Base-by-base conservation (phyloP, 352 stramenopile species). In the Globisporangium camurandrum region DNA sequence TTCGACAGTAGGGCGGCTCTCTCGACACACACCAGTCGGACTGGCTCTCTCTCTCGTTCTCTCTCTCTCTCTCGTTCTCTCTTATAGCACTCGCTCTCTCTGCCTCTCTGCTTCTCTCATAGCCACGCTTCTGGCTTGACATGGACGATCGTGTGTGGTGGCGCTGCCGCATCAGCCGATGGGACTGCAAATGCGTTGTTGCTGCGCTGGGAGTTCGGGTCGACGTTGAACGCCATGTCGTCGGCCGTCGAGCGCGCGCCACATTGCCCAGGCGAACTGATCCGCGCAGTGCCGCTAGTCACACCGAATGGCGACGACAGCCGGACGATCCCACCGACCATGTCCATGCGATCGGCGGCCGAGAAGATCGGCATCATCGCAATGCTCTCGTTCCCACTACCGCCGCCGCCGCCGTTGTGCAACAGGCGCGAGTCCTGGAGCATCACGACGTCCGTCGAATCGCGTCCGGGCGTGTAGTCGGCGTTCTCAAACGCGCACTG, bases 301-400 rank as follows among this genome's bases (percentile, higher is more conserved):
- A 37, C 52, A 12, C 52, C 52, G 11, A 58, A 58, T 2, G 52
- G 52, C 11, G 52, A 58, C 24, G 52, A 58, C 26, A 58, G 28
- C 4, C 52, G 52, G 27, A 53, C 52, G 30, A 58, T 42, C 0
- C 44, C 52, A 14, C 12, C 36, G 14, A 20, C 42, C 44, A 52
- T 31, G 19, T 52, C 44, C 37, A 51, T 49, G 36, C 44, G 44
- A 37, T 53, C 36, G 2, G 38, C 36, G 14, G 39, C 17, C 8
- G 52, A 58, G 19, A 58, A 58, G 16, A 53, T 17, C 4, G 52
- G 52, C 11, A 58, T 10, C 44, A 53, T 58, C 12, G 50, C 31
- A 10, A 46, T 53, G 46, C 52, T 58, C 12, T 41, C 52, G 6
- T 36, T 40, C n/a, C n/a, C n/a, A n/a, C n/a, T n/a, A n/a, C n/a